phyloP scores from a whole-genome alignment of 345 rosid species.

The Camelina sativa region DNA sequence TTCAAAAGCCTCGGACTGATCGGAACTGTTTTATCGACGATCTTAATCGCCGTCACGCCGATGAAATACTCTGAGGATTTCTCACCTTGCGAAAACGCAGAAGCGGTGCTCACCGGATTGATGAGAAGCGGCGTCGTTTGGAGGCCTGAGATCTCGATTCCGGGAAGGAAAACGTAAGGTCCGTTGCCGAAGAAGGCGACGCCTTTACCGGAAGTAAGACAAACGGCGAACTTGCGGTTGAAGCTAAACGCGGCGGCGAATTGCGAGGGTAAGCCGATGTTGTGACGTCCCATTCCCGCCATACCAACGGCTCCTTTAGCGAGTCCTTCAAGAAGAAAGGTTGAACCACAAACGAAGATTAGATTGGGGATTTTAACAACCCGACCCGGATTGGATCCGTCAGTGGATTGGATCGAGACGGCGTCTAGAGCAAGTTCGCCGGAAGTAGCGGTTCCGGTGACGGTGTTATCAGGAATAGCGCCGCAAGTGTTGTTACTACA shows the following conservation, averaged over 20 bases:
- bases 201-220: conserved; percentile 56
- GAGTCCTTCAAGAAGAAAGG: conserved; percentile 54
- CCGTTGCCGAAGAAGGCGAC: conserved; percentile 66
- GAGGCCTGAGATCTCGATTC: conserved; percentile 53
- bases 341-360: conserved; percentile 53
- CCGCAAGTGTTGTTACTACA: conserved; percentile 75
- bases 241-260: conserved; percentile 64
- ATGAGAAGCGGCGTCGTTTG: conserved; percentile 58
- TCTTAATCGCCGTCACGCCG: conserved; percentile 52
- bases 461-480: conserved; percentile 53
- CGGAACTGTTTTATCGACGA: conserved; percentile 46
- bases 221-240: conserved; percentile 60
- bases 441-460: conserved; percentile 48
- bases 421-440: conserved; percentile 68
- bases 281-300: conserved; percentile 66
- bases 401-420: conserved; percentile 60
- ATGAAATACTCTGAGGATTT: conserved; percentile 74
- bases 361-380: conserved; percentile 47
- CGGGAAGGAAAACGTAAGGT: conserved; percentile 61
- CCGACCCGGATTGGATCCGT: conserved; percentile 69
- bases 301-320: conserved; percentile 58
- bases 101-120: conserved; percentile 66
- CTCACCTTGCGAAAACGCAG: conserved; percentile 51
- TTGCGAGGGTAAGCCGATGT: conserved; percentile 56
- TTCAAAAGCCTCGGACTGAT: conserved; percentile 53